These are phyloP conservation scores for Mycena citricolor DNA, from an alignment of 1,284 basidiomycete genomes.

Conservation along the genomic window DNA sequence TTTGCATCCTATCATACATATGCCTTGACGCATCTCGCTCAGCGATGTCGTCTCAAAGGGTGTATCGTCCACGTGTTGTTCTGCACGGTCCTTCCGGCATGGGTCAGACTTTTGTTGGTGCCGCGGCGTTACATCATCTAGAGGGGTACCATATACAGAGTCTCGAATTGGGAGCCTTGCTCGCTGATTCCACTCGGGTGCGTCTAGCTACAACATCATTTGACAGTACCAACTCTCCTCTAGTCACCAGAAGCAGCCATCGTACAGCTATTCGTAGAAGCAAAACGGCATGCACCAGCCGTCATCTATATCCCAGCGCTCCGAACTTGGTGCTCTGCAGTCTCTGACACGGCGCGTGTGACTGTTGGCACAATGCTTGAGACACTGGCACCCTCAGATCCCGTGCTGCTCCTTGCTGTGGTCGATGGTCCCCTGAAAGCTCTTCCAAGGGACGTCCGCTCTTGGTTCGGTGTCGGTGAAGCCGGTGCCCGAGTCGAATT, in stretches of 20 bases:
- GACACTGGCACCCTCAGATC: constrained; percentile 86
- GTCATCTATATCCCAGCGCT: constrained; percentile 94
- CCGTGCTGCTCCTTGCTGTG: constrained; percentile 87
- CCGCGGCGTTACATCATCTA: constrained; percentile 89
- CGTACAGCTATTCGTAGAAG: constrained; percentile 96
- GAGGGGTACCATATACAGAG: constrained; percentile 97
- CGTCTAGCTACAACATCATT: constrained; percentile 26
- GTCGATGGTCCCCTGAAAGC: constrained; percentile 75
- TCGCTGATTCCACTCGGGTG: constrained; percentile 89
- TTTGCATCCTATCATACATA: too few species aligned
- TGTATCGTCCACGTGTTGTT: constrained; percentile 89
- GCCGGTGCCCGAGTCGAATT: constrained; percentile 73
- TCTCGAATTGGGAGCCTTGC: constrained; percentile 85
- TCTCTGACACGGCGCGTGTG: constrained; percentile 82
- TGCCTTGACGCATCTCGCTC: constrained; percentile 15
- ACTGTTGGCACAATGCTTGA: constrained; percentile 92
- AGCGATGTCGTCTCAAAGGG: constrained; percentile 90
- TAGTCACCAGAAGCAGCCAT: constrained; percentile 91
- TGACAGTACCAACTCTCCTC: constrained; percentile 1
- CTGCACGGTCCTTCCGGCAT: constrained; percentile 84
- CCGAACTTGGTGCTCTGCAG: constrained; percentile 80
- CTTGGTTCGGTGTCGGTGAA: constrained; percentile 87
- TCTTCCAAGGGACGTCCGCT: constrained; percentile 81
- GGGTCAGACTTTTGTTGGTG: constrained; percentile 90
- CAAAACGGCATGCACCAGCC: constrained; percentile 95